Base-by-base conservation (phyloP, 371 early-diverging fungal species). In the Mucor plumbeus region DNA sequence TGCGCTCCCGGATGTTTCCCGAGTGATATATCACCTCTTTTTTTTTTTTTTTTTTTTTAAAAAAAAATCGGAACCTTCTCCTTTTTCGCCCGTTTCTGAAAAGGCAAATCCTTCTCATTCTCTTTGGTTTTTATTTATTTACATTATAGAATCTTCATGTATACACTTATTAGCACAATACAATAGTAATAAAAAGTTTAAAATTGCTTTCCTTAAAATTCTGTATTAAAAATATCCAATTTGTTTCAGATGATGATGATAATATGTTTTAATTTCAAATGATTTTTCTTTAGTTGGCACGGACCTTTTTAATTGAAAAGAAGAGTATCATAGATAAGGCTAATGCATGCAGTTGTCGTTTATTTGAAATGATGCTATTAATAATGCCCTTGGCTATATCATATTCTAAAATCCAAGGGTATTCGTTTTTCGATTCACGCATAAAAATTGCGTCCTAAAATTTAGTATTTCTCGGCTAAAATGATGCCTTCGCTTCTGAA, bases 61-160 rank as follows among this genome's bases (percentile, higher is more conserved):
- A n/a, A n/a, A 10, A 38, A 44, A 44, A 7, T 17, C 50, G 50
- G 50, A 50, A 21, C 50, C 44, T 6, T n/a, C 44, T 44, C 44
- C 44, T 44, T n/a, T 4, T 44, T 44, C n/a, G 50, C 50, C 50
- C 50, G 50, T 50, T 19, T 50, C 50, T 50, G 50, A 50, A 50
- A 50, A 50, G 50, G 50, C 50, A 50, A 19, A 21, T 50, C 17
- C 50, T 8, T 50, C 11, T 9, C 50, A 3, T 50, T 11, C 11
- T 8, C 44, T 44, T 44, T 15, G 5, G 15, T 7, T 5, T 15
- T 17, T 17, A 43, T 43, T 7, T 15, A 44, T 44, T 44, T 44
- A 26, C 26, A 26, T 26, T 26, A 26, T 26, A 26, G 26, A 26
- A 26, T 26, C 26, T 26, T 26, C 3, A 26, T 26, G 26, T 26